These are phyloP conservation scores for Leccinum subtestaceum DNA, from an alignment of 768 basidiomycete species.

Conservation along the genomic window DNA sequence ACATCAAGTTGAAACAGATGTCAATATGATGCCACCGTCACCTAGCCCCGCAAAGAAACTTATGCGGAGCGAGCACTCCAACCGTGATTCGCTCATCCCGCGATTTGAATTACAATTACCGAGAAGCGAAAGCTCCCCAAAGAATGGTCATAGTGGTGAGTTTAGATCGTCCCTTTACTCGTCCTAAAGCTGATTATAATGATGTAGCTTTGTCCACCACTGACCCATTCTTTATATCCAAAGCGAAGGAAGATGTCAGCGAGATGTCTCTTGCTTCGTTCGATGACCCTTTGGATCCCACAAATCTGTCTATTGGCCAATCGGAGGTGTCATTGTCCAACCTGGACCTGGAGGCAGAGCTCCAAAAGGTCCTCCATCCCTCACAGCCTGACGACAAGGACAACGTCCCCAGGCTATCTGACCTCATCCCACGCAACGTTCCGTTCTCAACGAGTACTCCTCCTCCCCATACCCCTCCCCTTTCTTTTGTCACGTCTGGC, in stretches of 20 bases:
- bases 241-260: constrained; percentile 25
- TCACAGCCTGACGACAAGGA: constrained; percentile 11
- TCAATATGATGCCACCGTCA: constrained; percentile 47
- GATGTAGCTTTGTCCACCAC: constrained; percentile 12
- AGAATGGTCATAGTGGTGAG: constrained; percentile 16
- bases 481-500: constrained; percentile 17
- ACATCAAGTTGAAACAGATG: constrained; percentile 36
- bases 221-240: constrained; percentile 23
- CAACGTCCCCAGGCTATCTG: constrained; percentile 23
- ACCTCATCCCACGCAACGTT: constrained; percentile 20
- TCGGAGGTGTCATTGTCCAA: constrained; percentile 37
- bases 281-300: constrained; percentile 29
- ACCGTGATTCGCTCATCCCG: constrained; percentile 34
- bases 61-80: constrained; percentile 16
- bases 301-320: constrained; percentile 35
- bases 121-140: constrained; percentile 22
- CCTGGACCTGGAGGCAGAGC: constrained; percentile 32
- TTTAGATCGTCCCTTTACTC: neutral
- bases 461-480: constrained; percentile 20
- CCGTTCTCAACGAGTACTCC: constrained; percentile 30
- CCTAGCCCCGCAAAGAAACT: constrained; percentile 42
- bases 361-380: constrained; percentile 21
- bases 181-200: neutral
- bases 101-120: constrained; percentile 28
- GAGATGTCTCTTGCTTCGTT: constrained; percentile 30